Conservation (phyloP, 495 filamentous ascomycete genomes). For the Annulohypoxylon maeteangense region DNA sequence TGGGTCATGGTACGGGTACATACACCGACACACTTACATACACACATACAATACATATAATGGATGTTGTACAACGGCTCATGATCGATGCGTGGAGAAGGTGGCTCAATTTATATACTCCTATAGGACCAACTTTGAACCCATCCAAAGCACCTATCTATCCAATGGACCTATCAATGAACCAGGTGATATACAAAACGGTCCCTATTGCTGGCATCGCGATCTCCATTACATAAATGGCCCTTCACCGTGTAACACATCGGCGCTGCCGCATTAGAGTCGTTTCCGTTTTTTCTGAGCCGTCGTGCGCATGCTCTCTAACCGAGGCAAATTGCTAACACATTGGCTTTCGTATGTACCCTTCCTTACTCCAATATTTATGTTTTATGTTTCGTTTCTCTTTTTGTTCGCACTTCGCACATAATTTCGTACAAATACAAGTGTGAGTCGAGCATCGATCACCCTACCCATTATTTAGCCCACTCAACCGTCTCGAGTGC, state of each 20-base stretch:
- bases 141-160: not conserved
- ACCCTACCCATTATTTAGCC: conserved; percentile 58
- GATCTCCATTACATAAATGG: not conserved
- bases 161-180: not conserved
- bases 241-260: not conserved
- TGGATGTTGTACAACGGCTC: not conserved
- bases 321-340: not conserved
- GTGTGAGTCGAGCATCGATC: not conserved
- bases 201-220: not conserved
- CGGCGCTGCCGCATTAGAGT: not conserved
- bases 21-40: not conserved
- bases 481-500: conserved; percentile 95
- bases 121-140: not conserved
- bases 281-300: not conserved
- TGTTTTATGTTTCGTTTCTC: not conserved
- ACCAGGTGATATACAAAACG: conserved; percentile 15
- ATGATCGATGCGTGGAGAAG: not conserved
- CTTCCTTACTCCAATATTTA: not conserved
- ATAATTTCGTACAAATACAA: conserved; percentile 35
- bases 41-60: not conserved
- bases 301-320: not conserved
- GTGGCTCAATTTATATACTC: conserved; percentile 9
- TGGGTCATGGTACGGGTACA: not conserved
- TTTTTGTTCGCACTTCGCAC: conserved; percentile 24
- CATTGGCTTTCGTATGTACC: not conserved